Percentiles rank a stretch among this genome's conserved stretches.
These are phyloP conservation scores for Globisporangium canariense DNA, from an alignment of 352 stramenopile species.

Conservation along the genomic window DNA sequence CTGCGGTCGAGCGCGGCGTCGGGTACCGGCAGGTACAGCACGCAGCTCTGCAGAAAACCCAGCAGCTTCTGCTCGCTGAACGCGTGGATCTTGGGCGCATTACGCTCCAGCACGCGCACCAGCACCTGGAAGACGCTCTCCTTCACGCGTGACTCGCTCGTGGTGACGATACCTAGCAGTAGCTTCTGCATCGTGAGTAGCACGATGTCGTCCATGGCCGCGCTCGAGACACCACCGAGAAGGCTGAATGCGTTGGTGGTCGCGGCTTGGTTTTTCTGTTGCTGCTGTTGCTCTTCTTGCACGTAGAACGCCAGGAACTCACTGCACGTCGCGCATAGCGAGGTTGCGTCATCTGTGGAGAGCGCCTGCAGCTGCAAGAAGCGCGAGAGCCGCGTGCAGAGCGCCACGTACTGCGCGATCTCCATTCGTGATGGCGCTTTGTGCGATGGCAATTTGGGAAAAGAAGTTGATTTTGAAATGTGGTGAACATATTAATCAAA, in stretches of 20 bases:
- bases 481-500: too few relatives aligned
- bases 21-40: conserved; percentile 53
- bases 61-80: conserved; percentile 27
- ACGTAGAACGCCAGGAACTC: conserved; percentile 31
- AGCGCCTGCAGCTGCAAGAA: conserved; percentile 40
- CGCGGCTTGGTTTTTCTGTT: background rate
- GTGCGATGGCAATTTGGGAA: too few relatives aligned
- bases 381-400: conserved; percentile 65
- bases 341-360: conserved; percentile 12
- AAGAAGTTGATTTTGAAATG: too few relatives aligned
- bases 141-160: conserved; percentile 19
- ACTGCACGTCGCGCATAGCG: conserved; percentile 22
- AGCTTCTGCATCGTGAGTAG: conserved; percentile 64
- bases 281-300: background rate
- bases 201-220: conserved; percentile 63
- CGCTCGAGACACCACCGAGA: conserved; percentile 14
- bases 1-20: conserved; percentile 15
- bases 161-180: conserved; percentile 29
- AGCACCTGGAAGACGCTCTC: conserved; percentile 35
- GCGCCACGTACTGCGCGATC: conserved; percentile 44
- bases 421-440: conserved; percentile 8
- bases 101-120: conserved; percentile 28
- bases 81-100: conserved; percentile 23
- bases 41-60: conserved; percentile 47
- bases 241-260: conserved; percentile 6